These are phyloP conservation scores for Musa beccarii DNA, from an alignment of 176 grass and related monocot genomes.

Conservation along the genomic window DNA sequence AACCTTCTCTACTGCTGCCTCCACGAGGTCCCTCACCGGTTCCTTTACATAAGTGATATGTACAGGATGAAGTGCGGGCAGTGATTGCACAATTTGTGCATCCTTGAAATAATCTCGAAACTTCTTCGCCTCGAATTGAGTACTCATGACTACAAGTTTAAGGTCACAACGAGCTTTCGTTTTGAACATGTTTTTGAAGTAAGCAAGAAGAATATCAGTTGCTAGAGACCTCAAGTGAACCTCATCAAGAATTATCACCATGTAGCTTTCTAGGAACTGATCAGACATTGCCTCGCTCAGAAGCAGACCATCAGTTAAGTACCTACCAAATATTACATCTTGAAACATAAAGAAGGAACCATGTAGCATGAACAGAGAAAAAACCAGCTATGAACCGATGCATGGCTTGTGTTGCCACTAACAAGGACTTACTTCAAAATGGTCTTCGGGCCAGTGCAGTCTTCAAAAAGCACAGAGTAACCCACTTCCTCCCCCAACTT, in stretches of 20 bases:
- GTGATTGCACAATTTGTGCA: slow-evolving; percentile 5
- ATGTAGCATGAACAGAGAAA: background rate
- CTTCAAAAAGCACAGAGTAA: slow-evolving; percentile 15
- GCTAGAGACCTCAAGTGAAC: slow-evolving; percentile 20
- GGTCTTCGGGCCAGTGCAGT: slow-evolving; percentile 2
- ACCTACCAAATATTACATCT: slow-evolving; percentile 4
- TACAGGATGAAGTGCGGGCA: slow-evolving; percentile 6
- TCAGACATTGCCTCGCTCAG: slow-evolving; percentile 17
- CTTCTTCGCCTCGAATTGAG: slow-evolving; percentile 1
- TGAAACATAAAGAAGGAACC: background rate
- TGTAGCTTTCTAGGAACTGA: slow-evolving; percentile 6
- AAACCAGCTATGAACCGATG: background rate
- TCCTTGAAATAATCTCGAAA: slow-evolving; percentile 14
- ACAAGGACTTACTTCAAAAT: slow-evolving; percentile 13
- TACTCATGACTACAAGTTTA: slow-evolving; percentile 19
- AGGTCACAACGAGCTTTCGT: slow-evolving; percentile 2
- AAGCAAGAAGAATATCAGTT: slow-evolving; percentile 19
- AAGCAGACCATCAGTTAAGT: slow-evolving; percentile 22
- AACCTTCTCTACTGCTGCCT: slow-evolving; percentile 12
- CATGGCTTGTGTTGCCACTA: background rate
- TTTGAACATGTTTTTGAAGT: slow-evolving; percentile 10
- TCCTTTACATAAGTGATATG: slow-evolving; percentile 5
- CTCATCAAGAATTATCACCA: slow-evolving; percentile 24
- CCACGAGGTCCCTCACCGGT: slow-evolving; percentile 7
- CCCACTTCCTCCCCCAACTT: slow-evolving; percentile 21